phyloP scores from a whole-genome alignment of 2,329 filamentous ascomycete genomes.

The Alternaria sp. region DNA sequence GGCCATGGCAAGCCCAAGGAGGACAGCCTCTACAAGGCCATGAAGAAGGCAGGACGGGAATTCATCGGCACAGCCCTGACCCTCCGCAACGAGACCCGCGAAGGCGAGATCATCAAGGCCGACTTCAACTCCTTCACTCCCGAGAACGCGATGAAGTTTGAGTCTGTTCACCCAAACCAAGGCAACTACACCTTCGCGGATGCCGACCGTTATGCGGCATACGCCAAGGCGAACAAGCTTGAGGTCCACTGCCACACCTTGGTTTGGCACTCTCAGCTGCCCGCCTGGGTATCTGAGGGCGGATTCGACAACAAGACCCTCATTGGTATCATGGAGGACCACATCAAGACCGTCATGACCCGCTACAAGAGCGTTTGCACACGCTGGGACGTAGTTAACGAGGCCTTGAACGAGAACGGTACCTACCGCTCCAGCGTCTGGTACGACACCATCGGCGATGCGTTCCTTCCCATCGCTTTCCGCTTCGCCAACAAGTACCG shows the following conservation, averaged over 20 bases:
- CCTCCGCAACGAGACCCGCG: conserved; percentile 30
- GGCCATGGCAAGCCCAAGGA: conserved; percentile 9
- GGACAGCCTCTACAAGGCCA: conserved; percentile 34
- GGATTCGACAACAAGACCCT: conserved; percentile 50
- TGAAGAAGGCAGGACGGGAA: conserved; percentile 25
- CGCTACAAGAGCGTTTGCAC: conserved; percentile 50
- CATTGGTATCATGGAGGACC: conserved; percentile 50
- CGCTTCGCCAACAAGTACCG: conserved; percentile 48
- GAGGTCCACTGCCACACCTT: conserved; percentile 50
- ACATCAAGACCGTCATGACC: conserved; percentile 49
- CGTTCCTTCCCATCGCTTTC: conserved; percentile 56
- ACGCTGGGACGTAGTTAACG: conserved; percentile 51
- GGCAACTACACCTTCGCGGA: conserved; percentile 48
- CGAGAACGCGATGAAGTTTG: conserved; percentile 43
- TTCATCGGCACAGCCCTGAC: conserved; percentile 38
- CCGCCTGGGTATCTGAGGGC: conserved; percentile 47
- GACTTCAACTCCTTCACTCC: conserved; percentile 41
- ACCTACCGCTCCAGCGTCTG: conserved; percentile 53
- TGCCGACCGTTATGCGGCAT: conserved; percentile 44
- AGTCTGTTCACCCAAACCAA: conserved; percentile 45
- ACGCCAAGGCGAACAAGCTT: conserved; percentile 45
- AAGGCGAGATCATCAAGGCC: conserved; percentile 31
- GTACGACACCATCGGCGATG: conserved; percentile 52
- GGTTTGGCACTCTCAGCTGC: conserved; percentile 52
- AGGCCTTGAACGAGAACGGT: conserved; percentile 48